Percentiles rank a stretch among this genome's conserved stretches.
Evolutionary conservation across 2,329 filamentous ascomycete genomes (phyloP).

Genomic region (Westerdykella sp.): DNA sequence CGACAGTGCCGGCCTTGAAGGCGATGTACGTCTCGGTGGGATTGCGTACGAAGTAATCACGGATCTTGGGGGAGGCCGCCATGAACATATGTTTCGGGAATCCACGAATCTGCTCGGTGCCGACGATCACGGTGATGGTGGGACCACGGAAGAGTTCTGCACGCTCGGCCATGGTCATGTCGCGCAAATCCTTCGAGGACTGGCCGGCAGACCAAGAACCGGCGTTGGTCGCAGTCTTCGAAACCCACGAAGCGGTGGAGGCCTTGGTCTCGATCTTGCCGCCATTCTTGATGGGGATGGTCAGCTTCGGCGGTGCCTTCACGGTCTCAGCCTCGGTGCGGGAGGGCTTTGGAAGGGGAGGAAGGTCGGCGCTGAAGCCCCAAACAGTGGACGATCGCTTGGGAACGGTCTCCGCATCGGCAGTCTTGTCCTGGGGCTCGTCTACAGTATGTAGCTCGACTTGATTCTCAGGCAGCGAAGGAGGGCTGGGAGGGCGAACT

Average conservation of each 20-base stretch:
- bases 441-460: too few relatives aligned
- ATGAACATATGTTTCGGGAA: constrained; percentile 22
- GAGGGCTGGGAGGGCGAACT: too few relatives aligned
- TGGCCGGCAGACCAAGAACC: neutral
- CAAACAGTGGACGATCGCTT: too few relatives aligned
- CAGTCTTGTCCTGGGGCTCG: too few relatives aligned
- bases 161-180: constrained; percentile 17
- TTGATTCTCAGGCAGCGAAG: too few relatives aligned
- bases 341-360: neutral
- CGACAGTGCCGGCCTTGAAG: constrained; percentile 14
- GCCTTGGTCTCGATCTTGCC: neutral
- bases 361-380: neutral
- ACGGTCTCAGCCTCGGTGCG: neutral
- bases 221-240: neutral
- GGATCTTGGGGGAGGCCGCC: constrained; percentile 20
- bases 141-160: constrained; percentile 16
- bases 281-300: neutral
- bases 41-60: constrained; percentile 15
- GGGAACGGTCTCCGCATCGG: too few relatives aligned
- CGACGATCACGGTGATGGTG: constrained; percentile 15
- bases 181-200: constrained; percentile 12
- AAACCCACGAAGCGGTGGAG: neutral
- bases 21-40: constrained; percentile 10
- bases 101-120: constrained; percentile 6
- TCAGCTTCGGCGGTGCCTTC: neutral